Conservation (phyloP, 176 grass and related monocot genomes). For the Aegilops longissima region DNA sequence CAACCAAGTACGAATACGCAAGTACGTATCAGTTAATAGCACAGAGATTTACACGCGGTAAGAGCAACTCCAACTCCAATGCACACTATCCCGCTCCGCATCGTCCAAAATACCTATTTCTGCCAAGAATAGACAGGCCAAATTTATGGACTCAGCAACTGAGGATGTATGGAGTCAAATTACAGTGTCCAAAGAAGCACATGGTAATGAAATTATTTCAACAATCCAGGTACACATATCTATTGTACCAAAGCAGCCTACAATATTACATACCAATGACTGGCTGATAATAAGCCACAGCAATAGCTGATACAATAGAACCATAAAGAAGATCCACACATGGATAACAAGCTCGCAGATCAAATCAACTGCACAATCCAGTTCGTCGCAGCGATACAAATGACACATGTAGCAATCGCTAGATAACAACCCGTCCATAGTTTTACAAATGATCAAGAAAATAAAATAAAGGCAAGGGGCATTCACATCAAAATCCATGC, state of each 20-base stretch:
- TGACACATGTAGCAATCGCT: constrained; percentile 13
- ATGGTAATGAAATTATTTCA: neutral
- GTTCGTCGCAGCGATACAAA: constrained; percentile 5
- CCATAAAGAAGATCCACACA: neutral
- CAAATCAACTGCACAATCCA: neutral
- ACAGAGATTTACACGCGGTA: neutral
- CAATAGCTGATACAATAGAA: neutral
- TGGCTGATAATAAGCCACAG: neutral
- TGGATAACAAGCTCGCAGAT: neutral
- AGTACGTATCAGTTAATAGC: no score
- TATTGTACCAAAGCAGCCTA: neutral
- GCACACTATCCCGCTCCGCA: neutral
- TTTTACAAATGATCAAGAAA: constrained; percentile 21
- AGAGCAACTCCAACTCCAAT: neutral
- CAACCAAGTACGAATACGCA: no score
- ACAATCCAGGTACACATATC: neutral
- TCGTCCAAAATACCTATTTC: neutral
- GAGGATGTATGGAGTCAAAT: neutral
- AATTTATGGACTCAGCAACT: neutral
- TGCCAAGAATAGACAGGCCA: neutral
- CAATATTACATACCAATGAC: neutral
- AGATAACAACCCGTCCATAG: constrained; percentile 19
- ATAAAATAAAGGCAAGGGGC: neutral
- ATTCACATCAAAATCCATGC: constrained; percentile 46
- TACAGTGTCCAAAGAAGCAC: neutral